A percentile compares a stretch with the other conserved stretches of the same genome.
phyloP scores from a whole-genome alignment of 2,329 filamentous ascomycete genomes.

The Beauveria medogensis region DNA sequence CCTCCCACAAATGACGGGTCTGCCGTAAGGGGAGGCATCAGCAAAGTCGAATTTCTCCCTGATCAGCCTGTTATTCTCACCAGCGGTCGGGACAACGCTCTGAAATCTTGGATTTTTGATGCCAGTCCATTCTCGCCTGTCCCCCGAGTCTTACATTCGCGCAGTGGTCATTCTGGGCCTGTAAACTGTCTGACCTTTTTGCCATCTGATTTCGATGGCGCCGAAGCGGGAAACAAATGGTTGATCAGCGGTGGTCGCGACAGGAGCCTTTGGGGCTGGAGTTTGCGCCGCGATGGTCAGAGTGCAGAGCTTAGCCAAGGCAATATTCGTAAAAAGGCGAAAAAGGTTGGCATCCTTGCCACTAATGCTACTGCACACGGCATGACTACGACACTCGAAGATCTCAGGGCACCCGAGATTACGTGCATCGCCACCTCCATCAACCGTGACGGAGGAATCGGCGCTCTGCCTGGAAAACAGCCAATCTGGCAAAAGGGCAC shows the following conservation, averaged over 20 bases:
- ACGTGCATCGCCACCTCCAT: conserved; percentile 85
- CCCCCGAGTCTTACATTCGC: conserved; percentile 74
- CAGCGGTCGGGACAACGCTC: conserved; percentile 83
- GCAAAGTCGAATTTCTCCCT: conserved; percentile 78
- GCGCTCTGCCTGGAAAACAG: conserved; percentile 68
- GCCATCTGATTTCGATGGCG: conserved; percentile 80
- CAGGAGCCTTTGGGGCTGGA: conserved; percentile 93
- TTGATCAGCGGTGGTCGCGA: conserved; percentile 83
- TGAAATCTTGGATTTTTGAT: conserved; percentile 96
- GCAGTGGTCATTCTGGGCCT: conserved; percentile 82
- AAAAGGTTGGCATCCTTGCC: conserved; percentile 70
- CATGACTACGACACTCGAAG: conserved; percentile 57
- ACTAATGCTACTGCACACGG: conserved; percentile 48
- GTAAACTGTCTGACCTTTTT: conserved; percentile 78
- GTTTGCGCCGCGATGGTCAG: conserved; percentile 86
- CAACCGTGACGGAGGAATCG: conserved; percentile 92
- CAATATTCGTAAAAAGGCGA: conserved; percentile 77
- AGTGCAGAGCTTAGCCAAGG: conserved; percentile 91
- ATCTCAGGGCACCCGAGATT: conserved; percentile 83
- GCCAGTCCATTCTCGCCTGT: conserved; percentile 81
- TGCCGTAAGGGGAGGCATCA: conserved; percentile 67
- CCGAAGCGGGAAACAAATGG: conserved; percentile 88
- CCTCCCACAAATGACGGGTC: conserved; percentile 51
- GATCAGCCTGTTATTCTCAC: conserved; percentile 88
- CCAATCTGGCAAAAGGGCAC: conserved; percentile 77